A percentile compares a stretch with the other conserved stretches of the same genome.
phyloP scores from a whole-genome alignment of 192 early-diverging fungal genomes.

The Coemansia sp. region DNA sequence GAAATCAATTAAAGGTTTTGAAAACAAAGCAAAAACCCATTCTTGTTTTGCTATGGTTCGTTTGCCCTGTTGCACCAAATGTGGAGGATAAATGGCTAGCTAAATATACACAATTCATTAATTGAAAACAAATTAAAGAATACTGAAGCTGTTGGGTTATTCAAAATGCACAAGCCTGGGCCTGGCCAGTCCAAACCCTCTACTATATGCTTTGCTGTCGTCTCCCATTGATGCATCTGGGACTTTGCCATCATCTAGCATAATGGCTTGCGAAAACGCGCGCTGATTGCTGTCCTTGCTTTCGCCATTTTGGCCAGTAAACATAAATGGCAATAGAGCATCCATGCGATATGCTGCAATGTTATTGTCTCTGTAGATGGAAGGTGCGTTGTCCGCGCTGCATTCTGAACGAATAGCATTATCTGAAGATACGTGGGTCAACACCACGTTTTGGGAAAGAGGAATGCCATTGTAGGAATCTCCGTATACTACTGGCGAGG shows the following conservation, averaged over 20 bases:
- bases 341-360: neutral
- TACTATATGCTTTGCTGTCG: neutral
- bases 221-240: constrained; percentile 9
- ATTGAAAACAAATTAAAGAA: neutral
- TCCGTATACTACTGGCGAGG: neutral
- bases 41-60: neutral
- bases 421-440: neutral
- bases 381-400: neutral
- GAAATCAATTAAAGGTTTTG: neutral
- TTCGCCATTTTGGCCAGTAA: neutral
- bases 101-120: neutral
- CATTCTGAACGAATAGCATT: neutral
- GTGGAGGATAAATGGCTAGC: neutral
- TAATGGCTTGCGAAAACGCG: neutral
- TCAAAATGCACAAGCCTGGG: constrained; percentile 20
- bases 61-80: neutral
- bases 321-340: neutral
- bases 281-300: neutral
- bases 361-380: neutral
- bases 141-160: neutral
- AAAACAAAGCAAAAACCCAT: neutral
- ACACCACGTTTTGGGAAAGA: neutral
- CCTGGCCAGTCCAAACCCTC: constrained; percentile 24
- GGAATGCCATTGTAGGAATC: neutral
- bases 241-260: neutral